Evolutionary conservation across 2,329 filamentous ascomycete genomes (phyloP), one percentile per base, ranked within the genome.

Genomic region (Trichoderma koningii): DNA sequence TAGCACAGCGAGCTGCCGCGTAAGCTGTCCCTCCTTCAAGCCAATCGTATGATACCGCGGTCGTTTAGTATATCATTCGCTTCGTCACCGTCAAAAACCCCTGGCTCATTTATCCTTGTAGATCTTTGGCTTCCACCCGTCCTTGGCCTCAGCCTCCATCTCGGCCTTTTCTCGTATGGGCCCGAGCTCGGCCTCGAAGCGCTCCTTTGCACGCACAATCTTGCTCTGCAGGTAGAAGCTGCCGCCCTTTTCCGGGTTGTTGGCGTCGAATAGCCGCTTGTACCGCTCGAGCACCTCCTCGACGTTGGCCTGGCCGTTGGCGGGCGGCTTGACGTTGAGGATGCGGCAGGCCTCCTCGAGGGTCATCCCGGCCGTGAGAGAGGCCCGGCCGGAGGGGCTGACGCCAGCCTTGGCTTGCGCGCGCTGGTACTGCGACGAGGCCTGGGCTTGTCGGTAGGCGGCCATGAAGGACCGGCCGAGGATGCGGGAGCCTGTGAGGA

Each of bases 151-250:
- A 64, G 89, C 88, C 74, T 96, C 92, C 72, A 87, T 83, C 70
- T 88, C 87, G 15, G 85, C 84, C 75, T 89, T 87, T 75, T 91
- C 89, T 72, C 87, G 83, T 66, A 88, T 85, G 66, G 90, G 87
- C 69, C 88, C 84, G 47, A 95, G 81, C 79, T 99, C 94, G 72
- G 89, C 84, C 81, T 98, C 94, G 79, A 99, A 90, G 69, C 95
- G 84, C 80, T 99, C 94, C 72, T 94, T 87, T 66, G 95, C 95
- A 68, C 95, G 85, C 71, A 98, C 80, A 63, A 99, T 87, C 81
- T 99, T 99, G 83, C 94, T 98, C 80, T 99, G 95, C 55, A 99
- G 83, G 78, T 99, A 99, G 79, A 99, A 99, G 73, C 93, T 97
- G 61, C 95, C 95, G 42, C 95, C 95, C 75, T 97, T 97, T 78